Conservation (phyloP, 768 basidiomycete genomes). For the Cyclocybe cylindracea region DNA sequence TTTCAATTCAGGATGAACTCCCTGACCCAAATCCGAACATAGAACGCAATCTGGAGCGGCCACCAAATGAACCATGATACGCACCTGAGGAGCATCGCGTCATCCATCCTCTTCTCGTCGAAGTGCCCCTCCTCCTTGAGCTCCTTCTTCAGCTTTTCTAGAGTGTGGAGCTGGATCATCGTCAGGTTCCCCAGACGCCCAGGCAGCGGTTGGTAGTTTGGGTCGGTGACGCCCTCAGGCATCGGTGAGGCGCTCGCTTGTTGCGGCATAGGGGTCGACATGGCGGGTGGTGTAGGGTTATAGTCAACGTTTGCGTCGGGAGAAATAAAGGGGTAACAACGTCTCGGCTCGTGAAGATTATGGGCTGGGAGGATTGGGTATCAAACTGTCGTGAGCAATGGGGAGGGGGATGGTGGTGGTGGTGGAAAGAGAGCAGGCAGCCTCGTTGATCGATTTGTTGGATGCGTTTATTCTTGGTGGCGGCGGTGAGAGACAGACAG, state of each 20-base stretch:
- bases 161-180: conserved; percentile 54
- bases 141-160: conserved; percentile 69
- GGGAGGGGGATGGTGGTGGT: no score
- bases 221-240: conserved; percentile 59
- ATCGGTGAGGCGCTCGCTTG: conserved; percentile 55
- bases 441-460: no score
- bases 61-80: conserved; percentile 14
- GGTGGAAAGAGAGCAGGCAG: no score
- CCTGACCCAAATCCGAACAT: background rate
- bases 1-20: no score
- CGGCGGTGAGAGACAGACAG: no score
- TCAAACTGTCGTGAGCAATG: no score
- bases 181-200: conserved; percentile 84
- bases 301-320: no score
- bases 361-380: no score
- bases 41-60: background rate
- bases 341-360: no score
- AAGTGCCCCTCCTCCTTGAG: conserved; percentile 57
- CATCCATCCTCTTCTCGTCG: conserved; percentile 69
- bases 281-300: background rate
- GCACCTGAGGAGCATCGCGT: conserved; percentile 68
- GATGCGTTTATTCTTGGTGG: no score
- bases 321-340: no score
- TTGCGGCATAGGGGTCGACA: conserved; percentile 19
- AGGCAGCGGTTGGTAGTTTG: conserved; percentile 64